A percentile compares a stretch with the other conserved stretches of the same genome.
Evolutionary conservation across 2,329 filamentous ascomycete genomes (phyloP).

Genomic region (Colletotrichum paranaense): DNA sequence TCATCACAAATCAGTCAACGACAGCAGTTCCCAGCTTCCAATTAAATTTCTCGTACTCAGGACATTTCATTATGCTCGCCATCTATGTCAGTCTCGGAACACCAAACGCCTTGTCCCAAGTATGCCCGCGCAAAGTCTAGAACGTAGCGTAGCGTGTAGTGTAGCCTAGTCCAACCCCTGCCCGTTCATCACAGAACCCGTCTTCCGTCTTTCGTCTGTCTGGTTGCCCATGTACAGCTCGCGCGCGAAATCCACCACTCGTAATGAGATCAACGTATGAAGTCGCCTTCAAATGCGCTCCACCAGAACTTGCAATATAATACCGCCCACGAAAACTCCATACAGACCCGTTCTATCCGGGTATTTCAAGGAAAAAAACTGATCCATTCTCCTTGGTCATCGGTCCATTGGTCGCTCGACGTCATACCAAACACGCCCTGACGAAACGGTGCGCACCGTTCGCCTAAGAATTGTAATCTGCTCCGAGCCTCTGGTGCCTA

Average conservation of each 20-base stretch:
- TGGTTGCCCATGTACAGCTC: not conserved
- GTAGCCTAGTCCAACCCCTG: slow-evolving; percentile 6
- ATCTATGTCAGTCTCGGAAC: slow-evolving; percentile 35
- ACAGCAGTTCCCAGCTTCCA: not conserved
- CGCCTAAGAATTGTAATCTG: not conserved
- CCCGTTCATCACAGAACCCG: not conserved
- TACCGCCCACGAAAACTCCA: not conserved
- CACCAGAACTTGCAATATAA: not conserved
- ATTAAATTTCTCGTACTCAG: slow-evolving; percentile 6
- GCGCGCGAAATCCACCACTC: not conserved
- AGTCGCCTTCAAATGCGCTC: not conserved
- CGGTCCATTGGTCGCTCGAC: not conserved
- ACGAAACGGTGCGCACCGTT: not conserved
- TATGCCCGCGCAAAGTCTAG: slow-evolving; percentile 34
- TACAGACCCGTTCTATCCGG: slow-evolving; percentile 32
- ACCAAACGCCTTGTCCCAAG: slow-evolving; percentile 28
- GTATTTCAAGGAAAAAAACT: slow-evolving; percentile 29
- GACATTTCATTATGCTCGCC: slow-evolving; percentile 34
- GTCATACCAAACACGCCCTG: not conserved
- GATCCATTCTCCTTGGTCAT: not conserved
- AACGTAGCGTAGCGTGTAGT: slow-evolving; percentile 16
- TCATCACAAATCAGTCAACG: too few relatives aligned
- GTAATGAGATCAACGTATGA: not conserved
- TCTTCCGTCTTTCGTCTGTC: not conserved
- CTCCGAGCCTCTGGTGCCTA: not conserved